Base-by-base conservation (phyloP, 441 rosid genomes). In the Geranium incanum region DNA sequence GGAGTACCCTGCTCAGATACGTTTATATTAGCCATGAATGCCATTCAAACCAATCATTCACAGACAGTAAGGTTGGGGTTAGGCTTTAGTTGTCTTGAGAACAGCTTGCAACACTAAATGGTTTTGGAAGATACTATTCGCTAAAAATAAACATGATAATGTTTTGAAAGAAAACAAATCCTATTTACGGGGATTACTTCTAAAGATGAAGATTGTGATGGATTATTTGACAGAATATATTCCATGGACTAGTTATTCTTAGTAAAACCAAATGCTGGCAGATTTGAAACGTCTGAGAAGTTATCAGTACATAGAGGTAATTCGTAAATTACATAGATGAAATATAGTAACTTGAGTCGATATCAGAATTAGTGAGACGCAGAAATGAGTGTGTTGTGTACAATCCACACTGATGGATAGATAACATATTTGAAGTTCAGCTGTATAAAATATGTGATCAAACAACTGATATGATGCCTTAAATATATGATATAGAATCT, bases 1-100 rank as follows among this genome's bases (percentile, higher is more conserved):
- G 97, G 97, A 65, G 83, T 82, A 75, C 99, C 97, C 97, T 92
- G 83, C 41, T 82, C 72, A 72, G 37, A 76, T 18, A 71, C 19
- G 9, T 62, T 70, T 67, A 71, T 4, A 37, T 16, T 43, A 68
- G 38, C 1, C 41, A 13, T 50, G 37, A 19, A 18, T 18, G n/a
- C 19, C n/a, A 21, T 8, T 28, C 13, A 11, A 62, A n/a, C 7
- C 62, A 45, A 38, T 45, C 38, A 41, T 15, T 23, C 6, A 28
- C 7, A 65, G 33, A 33, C 28, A 72, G 28, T 13, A 4, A 1
- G 66, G 36, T 11, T 8, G 16, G n/a, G 39, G 6, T 5, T 28
- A 28, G 68, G 15, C 7, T 65, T 65, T 65, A 28, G 36, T 62
- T 19, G 13, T 21, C 36, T 21, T 13, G 66, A 19, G 9, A 62